These are phyloP conservation scores for Cyathus striatus DNA, from an alignment of 768 basidiomycete genomes.

Conservation along the genomic window DNA sequence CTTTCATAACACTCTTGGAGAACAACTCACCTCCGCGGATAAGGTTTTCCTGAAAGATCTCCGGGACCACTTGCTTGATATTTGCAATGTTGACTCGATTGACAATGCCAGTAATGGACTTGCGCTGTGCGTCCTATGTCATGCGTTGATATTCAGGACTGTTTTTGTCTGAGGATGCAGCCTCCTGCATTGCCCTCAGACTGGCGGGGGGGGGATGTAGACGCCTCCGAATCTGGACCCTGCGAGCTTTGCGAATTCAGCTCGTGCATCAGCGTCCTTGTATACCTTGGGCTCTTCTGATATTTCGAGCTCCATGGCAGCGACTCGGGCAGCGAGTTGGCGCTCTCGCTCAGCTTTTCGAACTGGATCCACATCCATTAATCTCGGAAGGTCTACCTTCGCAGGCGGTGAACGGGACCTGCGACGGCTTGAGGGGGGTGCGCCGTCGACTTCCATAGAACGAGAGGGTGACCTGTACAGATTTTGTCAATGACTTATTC, in stretches of 20 bases:
- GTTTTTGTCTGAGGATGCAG: slow-evolving; percentile 75
- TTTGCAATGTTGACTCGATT: slow-evolving; percentile 97
- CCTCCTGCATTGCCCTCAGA: slow-evolving; percentile 83
- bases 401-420: slow-evolving; percentile 38
- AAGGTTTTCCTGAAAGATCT: slow-evolving; percentile 91
- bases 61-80: slow-evolving; percentile 90
- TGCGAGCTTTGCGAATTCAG: slow-evolving; percentile 86
- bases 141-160: slow-evolving; percentile 90
- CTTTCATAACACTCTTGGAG: slow-evolving; percentile 94
- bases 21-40: slow-evolving; percentile 92
- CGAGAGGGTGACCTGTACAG: slow-evolving; percentile 44
- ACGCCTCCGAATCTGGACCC: slow-evolving; percentile 87
- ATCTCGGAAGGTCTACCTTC: slow-evolving; percentile 25
- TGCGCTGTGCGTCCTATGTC: slow-evolving; percentile 96
- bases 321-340: slow-evolving; percentile 68
- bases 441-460: slow-evolving; percentile 31
- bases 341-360: slow-evolving; percentile 75
- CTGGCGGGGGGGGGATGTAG: slow-evolving; percentile 94
- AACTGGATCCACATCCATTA: slow-evolving; percentile 72
- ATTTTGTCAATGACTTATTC: too few species aligned
- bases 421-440: slow-evolving; percentile 39
- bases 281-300: slow-evolving; percentile 30
- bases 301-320: slow-evolving; percentile 63
- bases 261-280: slow-evolving; percentile 63
- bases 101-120: slow-evolving; percentile 98